phyloP scores from a whole-genome alignment of 2,329 filamentous ascomycete genomes.

The Lecanoromycetidae sp. region DNA sequence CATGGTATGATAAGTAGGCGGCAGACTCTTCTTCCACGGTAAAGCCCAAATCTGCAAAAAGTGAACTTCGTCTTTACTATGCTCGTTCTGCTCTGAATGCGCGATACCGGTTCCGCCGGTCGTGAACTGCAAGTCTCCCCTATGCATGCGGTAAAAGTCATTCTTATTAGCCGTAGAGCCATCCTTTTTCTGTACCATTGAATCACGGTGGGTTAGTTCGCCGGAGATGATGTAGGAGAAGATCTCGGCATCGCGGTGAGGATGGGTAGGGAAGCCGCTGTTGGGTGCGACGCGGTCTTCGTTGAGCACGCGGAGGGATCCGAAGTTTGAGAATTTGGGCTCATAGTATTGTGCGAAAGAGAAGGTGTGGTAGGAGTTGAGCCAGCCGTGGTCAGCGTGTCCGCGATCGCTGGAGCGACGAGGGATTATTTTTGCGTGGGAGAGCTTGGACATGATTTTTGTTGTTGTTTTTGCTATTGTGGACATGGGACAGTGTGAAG shows the following conservation, averaged over 20 bases:
- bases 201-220: constrained; percentile 78
- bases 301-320: constrained; percentile 71
- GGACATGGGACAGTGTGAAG: background rate
- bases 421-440: constrained; percentile 27
- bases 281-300: constrained; percentile 69
- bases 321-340: constrained; percentile 55
- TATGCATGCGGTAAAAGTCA: constrained; percentile 57
- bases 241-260: constrained; percentile 78
- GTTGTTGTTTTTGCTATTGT: background rate
- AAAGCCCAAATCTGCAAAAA: constrained; percentile 85
- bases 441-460: background rate
- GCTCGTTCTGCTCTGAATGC: constrained; percentile 74
- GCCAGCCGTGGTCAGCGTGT: constrained; percentile 73
- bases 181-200: constrained; percentile 58
- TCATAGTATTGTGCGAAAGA: constrained; percentile 64
- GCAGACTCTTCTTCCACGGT: constrained; percentile 61
- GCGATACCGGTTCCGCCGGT: constrained; percentile 71
- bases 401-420: constrained; percentile 62
- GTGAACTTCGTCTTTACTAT: constrained; percentile 57
- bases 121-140: constrained; percentile 82
- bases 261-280: constrained; percentile 72
- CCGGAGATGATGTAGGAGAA: constrained; percentile 79
- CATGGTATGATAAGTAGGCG: constrained; percentile 63
- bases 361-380: constrained; percentile 79
- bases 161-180: constrained; percentile 38